A percentile compares a stretch with the other conserved stretches of the same genome.
These are phyloP conservation scores for Ilyonectria destructans DNA, from an alignment of 2,329 filamentous ascomycete genomes.

Conservation along the genomic window DNA sequence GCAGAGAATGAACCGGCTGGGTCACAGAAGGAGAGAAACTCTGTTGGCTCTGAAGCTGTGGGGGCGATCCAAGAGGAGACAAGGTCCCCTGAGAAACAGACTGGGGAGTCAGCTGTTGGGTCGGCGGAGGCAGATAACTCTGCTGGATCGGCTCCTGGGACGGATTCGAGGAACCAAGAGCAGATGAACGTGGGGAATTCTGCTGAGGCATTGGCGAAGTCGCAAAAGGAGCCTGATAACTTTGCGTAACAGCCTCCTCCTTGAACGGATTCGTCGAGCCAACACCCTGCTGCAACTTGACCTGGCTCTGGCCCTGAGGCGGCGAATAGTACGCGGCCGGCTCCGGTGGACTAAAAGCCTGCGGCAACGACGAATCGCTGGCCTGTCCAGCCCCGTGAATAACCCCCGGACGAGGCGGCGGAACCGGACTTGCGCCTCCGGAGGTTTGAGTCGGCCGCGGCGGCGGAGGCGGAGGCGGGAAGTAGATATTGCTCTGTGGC, in stretches of 20 bases:
- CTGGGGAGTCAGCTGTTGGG: no score
- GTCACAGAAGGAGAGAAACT: background rate
- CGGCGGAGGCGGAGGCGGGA: slow-evolving; percentile 1
- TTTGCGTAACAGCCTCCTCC: background rate
- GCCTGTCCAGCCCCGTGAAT: background rate
- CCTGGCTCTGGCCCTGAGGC: background rate
- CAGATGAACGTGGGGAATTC: background rate
- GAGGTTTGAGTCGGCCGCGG: background rate
- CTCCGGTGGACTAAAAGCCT: background rate
- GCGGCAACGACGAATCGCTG: no score
- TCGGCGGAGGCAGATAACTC: no score
- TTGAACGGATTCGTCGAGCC: background rate
- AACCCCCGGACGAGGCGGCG: slow-evolving; percentile 6
- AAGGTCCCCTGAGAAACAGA: background rate
- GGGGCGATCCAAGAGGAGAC: background rate
- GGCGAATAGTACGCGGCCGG: background rate
- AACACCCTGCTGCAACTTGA: background rate
- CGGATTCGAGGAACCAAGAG: background rate
- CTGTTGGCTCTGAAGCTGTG: background rate
- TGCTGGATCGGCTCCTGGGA: background rate
- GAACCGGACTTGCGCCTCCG: no score
- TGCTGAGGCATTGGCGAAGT: background rate
- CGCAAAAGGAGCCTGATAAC: background rate
- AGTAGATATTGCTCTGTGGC: background rate
- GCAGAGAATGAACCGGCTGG: background rate